A percentile compares a stretch with the other conserved stretches of the same genome.
Evolutionary conservation across 768 basidiomycete species (phyloP).

Genomic region (Epithele typhae): DNA sequence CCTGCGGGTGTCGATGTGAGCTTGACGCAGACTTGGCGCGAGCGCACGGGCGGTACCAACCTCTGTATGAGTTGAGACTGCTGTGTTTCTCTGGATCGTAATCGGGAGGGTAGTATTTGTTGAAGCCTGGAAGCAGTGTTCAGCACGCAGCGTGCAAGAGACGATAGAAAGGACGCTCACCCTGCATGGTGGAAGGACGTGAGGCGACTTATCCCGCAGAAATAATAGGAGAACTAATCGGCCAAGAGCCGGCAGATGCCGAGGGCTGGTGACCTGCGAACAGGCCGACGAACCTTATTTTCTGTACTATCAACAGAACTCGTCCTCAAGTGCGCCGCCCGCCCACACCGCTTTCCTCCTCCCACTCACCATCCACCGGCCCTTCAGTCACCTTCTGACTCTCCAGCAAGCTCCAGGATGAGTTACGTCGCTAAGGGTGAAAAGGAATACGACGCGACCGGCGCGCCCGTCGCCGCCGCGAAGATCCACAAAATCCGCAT

Average conservation of each 20-base stretch:
- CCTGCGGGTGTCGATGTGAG: slow-evolving; percentile 38
- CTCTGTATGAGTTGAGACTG: slow-evolving; percentile 70
- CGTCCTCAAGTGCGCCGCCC: slow-evolving; percentile 27
- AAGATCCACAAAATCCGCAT: slow-evolving; percentile 99
- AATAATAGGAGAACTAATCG: background rate
- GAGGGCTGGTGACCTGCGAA: slow-evolving; percentile 17
- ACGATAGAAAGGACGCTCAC: slow-evolving; percentile 19
- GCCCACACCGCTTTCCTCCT: too few relatives aligned
- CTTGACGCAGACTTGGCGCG: too few relatives aligned
- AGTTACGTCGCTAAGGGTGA: slow-evolving; percentile 99
- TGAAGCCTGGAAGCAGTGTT: slow-evolving; percentile 45
- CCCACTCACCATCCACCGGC: too few relatives aligned
- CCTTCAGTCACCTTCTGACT: slow-evolving; percentile 81
- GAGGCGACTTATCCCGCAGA: slow-evolving; percentile 4
- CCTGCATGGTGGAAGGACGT: slow-evolving; percentile 35
- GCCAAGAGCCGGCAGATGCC: slow-evolving; percentile 6
- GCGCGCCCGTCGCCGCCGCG: slow-evolving; percentile 76
- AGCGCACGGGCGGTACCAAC: slow-evolving; percentile 30
- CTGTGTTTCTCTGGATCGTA: slow-evolving; percentile 68
- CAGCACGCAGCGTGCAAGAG: slow-evolving; percentile 7
- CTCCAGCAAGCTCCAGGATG: slow-evolving; percentile 53
- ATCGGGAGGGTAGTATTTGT: slow-evolving; percentile 78
- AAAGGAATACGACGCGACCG: slow-evolving; percentile 95
- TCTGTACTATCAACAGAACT: slow-evolving; percentile 24
- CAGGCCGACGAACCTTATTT: slow-evolving; percentile 29